Evolutionary conservation across 2,329 filamentous ascomycete genomes (phyloP), one percentile per base, ranked within the genome.

Genomic region (Teratosphaeria viscida): DNA sequence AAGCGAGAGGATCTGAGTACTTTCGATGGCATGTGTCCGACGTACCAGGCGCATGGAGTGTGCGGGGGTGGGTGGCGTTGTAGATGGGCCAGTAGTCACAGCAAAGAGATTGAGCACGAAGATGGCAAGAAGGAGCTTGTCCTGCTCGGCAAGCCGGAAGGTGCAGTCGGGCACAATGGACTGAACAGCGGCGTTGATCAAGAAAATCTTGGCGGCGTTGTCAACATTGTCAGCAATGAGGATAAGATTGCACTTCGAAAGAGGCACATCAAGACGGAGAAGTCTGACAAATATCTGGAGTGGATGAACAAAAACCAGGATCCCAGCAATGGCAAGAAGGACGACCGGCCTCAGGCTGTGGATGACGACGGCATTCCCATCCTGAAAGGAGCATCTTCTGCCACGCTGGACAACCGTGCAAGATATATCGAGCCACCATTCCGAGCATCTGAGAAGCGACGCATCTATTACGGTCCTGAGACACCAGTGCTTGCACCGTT

Each of bases 31-130:
- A 79, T 87, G 62, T 99, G 94, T 70, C 92, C 92, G 0, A 82
- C 95, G 8, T 96, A 85, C 73, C 86, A 89, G 65, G 78, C 79
- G 16, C 83, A 87, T 64, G 92, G 92, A 12, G 84, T 80, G 62
- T 99, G 94, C 68, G 81, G 83, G 55, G 84, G 87, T 14, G 94
- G 94, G 5, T 99, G 92, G 92, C 95, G 92, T 72, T 99, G 94
- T 72, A 87, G 92, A 26, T 95, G 96, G 70, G 88, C 90, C 37
- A 82, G 82, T 63, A 95, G 90, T 63, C 94, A 99, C 75, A 94
- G 90, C 67, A 81, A 85, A 63, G 92, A 97, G 75, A 75, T 89
- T 27, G 84, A 88, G 64, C 84, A 80, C 23, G 85, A 86, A 58
- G 92, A 95, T 72, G 92, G 91, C 8, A 83, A 83, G 65, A 90